These are phyloP conservation scores for Jasminum sambac DNA, from an alignment of 257 asterid species.

Conservation along the genomic window DNA sequence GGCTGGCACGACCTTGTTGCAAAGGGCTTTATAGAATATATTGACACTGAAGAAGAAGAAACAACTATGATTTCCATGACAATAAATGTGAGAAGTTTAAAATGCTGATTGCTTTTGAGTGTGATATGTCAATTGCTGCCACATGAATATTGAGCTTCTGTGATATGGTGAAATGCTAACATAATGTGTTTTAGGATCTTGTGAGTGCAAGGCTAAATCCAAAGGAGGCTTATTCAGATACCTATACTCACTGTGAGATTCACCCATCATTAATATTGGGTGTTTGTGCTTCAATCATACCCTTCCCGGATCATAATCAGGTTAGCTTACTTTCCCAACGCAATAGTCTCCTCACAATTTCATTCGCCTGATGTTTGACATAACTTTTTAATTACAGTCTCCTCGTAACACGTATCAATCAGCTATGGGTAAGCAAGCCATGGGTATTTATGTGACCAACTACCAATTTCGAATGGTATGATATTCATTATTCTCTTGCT, in stretches of 20 bases:
- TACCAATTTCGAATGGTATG: slow-evolving; percentile 96
- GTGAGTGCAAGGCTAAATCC: slow-evolving; percentile 69
- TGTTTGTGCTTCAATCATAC: slow-evolving; percentile 98
- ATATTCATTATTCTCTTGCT: slow-evolving; percentile 17
- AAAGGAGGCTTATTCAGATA: slow-evolving; percentile 82
- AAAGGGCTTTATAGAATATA: slow-evolving; percentile 85
- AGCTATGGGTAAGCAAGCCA: slow-evolving; percentile 99
- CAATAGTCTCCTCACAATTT: slow-evolving; percentile 3
- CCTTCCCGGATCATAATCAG: slow-evolving; percentile 99
- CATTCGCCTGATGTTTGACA: slow-evolving; percentile 26
- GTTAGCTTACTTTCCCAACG: slow-evolving; percentile 30
- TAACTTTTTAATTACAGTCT: slow-evolving; percentile 55
- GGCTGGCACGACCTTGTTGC: slow-evolving; percentile 93
- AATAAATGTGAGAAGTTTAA: slow-evolving; percentile 58
- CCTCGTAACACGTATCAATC: slow-evolving; percentile 99
- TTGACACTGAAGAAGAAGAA: slow-evolving; percentile 97
- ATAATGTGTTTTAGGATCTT: slow-evolving; percentile 60
- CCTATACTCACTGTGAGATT: slow-evolving; percentile 95
- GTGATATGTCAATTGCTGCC: neutral
- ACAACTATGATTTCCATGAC: slow-evolving; percentile 99
- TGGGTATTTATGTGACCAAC: slow-evolving; percentile 97
- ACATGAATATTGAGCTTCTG: neutral
- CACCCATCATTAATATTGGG: slow-evolving; percentile 95
- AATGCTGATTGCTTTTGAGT: slow-evolving; percentile 8
- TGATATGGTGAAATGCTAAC: slow-evolving; percentile 30